These are phyloP conservation scores for Seiridium unicorne DNA, from an alignment of 2,329 filamentous ascomycete species.

Conservation along the genomic window DNA sequence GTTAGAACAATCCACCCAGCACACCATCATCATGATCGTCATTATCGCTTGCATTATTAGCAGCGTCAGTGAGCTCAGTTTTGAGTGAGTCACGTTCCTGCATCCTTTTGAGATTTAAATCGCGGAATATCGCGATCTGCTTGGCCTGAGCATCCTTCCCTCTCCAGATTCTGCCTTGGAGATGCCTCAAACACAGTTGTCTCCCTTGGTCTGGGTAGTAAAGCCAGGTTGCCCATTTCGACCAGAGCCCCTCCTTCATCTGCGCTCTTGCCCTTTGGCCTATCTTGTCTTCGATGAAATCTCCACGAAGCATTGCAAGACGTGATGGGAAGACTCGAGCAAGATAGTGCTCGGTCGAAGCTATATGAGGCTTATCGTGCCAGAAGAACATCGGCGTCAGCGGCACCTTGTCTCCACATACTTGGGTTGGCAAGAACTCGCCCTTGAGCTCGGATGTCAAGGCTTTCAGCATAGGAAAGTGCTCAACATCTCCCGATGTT, in stretches of 20 bases:
- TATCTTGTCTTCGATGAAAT: conserved; percentile 56
- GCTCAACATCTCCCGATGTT: conserved; percentile 40
- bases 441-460: conserved; percentile 41
- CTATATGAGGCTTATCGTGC: conserved; percentile 58
- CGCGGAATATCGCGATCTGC: neutral
- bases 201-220: conserved; percentile 49
- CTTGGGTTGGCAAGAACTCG: conserved; percentile 29
- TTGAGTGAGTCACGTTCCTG: neutral
- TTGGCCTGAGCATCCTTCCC: conserved; percentile 32
- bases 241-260: conserved; percentile 54
- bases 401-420: conserved; percentile 28
- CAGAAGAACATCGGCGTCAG: conserved; percentile 58
- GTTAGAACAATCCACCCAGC: neutral
- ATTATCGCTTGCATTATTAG: neutral
- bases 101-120: neutral
- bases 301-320: conserved; percentile 47
- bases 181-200: conserved; percentile 45
- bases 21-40: neutral
- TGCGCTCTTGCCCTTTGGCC: conserved; percentile 53
- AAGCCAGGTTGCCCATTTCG: conserved; percentile 54
- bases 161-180: conserved; percentile 50
- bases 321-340: conserved; percentile 46
- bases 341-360: conserved; percentile 47
- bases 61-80: neutral
- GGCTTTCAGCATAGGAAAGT: conserved; percentile 38